phyloP scores from a whole-genome alignment of 2,329 filamentous ascomycete species.

The Sclerotinia borealis region DNA sequence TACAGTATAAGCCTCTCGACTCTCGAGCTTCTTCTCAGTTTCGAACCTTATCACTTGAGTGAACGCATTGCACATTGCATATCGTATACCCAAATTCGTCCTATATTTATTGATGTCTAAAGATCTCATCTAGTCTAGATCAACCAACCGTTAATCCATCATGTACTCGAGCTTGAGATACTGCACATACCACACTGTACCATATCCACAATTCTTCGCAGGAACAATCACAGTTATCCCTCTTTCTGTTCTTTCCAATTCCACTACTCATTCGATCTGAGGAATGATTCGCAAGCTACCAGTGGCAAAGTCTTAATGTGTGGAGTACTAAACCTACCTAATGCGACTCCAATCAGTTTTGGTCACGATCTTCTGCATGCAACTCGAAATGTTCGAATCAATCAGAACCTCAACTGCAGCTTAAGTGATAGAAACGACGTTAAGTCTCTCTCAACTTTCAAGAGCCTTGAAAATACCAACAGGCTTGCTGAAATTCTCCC shows the following conservation, averaged over 20 bases:
- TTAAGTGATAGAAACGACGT: background rate
- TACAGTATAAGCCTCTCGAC: background rate
- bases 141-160: background rate
- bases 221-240: slow-evolving; percentile 4
- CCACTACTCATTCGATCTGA: background rate
- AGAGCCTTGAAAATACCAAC: background rate
- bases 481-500: background rate
- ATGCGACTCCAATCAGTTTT: slow-evolving; percentile 7
- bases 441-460: background rate
- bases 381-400: slow-evolving; percentile 5
- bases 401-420: background rate
- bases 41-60: background rate
- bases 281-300: background rate
- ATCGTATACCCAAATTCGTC: background rate
- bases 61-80: background rate
- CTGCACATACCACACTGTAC: too few relatives aligned
- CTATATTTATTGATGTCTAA: background rate
- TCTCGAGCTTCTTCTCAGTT: background rate
- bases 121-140: slow-evolving; percentile 1
- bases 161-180: background rate
- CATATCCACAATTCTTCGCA: slow-evolving; percentile 10
- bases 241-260: slow-evolving; percentile 1
- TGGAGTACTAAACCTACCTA: slow-evolving; percentile 6
- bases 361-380: slow-evolving; percentile 12
- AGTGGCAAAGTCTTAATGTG: slow-evolving; percentile 8